Evolutionary conservation across 1,139 yeast species (phyloP), one percentile per base, ranked within the genome.

Genomic region (Geotrichum siamense): DNA sequence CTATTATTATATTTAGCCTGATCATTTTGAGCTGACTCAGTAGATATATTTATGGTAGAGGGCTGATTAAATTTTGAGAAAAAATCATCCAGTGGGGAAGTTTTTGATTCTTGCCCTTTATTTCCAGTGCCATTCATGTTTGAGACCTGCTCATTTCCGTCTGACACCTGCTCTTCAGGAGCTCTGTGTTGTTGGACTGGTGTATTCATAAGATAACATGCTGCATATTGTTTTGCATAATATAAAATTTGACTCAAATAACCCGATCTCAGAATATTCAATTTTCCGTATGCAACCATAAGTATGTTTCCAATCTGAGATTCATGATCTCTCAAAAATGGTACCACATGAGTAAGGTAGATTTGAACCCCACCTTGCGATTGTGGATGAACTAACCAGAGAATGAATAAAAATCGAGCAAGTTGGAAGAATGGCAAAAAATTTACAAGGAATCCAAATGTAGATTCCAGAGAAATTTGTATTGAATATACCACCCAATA

Each of bases 401-500:
- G 55, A 21, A 71, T 61, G 41, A 71, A 58, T 1, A 53, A 58
- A 35, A 73, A 55, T 39, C 71, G 65, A 39, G 65, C 27, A 12
- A 73, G 44, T 6, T 69, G 61, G 59, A 72, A 78, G 29, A 77
- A 66, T 3, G 83, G 83, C 20, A 76, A 48, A n/a, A 68, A 49
- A 41, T 62, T 45, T 22, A 65, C 61, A 30, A 66, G 53, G 22
- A 76, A 59, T 22, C 70, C 68, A 21, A 74, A 55, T 16, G 70
- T 55, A 16, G 67, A 56, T 55, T 76, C 79, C 3, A 60, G 59
- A n/a, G 70, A 55, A 17, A 65, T 62, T 27, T 65, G 61, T 19
- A 70, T 56, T 9, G 74, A 76, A 44, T 67, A 57, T 2, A 76
- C 77, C 19, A 76, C 70, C 83, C 83, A 78, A 61, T 75, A 78